Conservation (phyloP, 2,329 filamentous ascomycete species). For the Neocatenulostroma microsporum region DNA sequence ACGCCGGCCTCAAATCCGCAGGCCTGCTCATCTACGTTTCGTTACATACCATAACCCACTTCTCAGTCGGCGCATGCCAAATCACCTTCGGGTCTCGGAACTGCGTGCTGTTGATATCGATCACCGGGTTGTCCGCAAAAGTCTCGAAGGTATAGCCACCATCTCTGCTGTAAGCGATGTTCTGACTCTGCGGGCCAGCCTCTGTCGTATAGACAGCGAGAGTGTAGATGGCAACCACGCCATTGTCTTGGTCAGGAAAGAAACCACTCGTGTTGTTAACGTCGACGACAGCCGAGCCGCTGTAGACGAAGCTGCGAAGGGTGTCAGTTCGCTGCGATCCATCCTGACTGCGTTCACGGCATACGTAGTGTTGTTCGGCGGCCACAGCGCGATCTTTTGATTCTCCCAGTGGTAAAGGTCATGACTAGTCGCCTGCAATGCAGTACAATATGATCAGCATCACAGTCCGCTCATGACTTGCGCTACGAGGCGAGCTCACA, state of each 20-base stretch:
- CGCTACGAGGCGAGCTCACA: slow-evolving; percentile 53
- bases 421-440: slow-evolving; percentile 9
- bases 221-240: slow-evolving; percentile 56
- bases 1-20: too few species aligned
- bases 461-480: too few species aligned
- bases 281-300: slow-evolving; percentile 52
- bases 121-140: slow-evolving; percentile 54
- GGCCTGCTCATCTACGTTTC: too few species aligned
- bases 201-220: slow-evolving; percentile 30
- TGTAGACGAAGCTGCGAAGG: too few species aligned
- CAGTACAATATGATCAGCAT: too few species aligned
- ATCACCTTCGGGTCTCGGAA: slow-evolving; percentile 62
- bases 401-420: slow-evolving; percentile 60
- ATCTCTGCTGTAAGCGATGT: slow-evolving; percentile 55
- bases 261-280: slow-evolving; percentile 59
- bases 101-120: slow-evolving; percentile 45
- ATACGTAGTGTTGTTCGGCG: slow-evolving; percentile 47
- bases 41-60: slow-evolving; percentile 57
- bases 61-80: slow-evolving; percentile 43
- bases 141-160: slow-evolving; percentile 55
- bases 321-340: too few species aligned
- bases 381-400: slow-evolving; percentile 55
- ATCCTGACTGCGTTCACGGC: too few species aligned
- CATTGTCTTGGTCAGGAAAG: slow-evolving; percentile 53
- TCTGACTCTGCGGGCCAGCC: slow-evolving; percentile 45